phyloP scores from a whole-genome alignment of 2,329 filamentous ascomycete species.

The Fonsecaea monophora region DNA sequence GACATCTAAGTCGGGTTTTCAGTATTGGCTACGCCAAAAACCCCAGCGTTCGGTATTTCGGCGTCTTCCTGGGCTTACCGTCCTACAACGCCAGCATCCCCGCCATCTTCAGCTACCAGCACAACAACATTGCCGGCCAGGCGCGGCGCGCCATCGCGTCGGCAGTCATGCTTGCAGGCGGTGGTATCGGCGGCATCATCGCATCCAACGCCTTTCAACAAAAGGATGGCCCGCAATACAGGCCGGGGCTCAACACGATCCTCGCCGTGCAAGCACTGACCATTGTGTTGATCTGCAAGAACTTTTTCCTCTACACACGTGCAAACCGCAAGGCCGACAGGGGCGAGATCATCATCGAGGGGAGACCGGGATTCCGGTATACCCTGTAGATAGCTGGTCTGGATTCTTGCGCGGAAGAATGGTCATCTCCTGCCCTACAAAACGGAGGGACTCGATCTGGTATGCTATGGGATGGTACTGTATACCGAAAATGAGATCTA shows the following conservation, averaged over 20 bases:
- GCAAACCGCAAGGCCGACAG: slow-evolving; percentile 58
- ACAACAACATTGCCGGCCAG: slow-evolving; percentile 13
- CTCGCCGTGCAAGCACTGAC: slow-evolving; percentile 59
- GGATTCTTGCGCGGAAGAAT: too few relatives aligned
- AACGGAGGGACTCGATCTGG: too few relatives aligned
- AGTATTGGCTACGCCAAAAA: slow-evolving; percentile 14
- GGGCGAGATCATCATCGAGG: slow-evolving; percentile 60
- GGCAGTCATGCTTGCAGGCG: not conserved
- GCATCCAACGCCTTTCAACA: slow-evolving; percentile 6
- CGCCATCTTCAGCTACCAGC: slow-evolving; percentile 2
- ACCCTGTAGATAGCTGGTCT: slow-evolving; percentile 29
- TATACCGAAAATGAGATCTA: too few relatives aligned
- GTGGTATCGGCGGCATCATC: slow-evolving; percentile 5
- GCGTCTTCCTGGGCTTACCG: not conserved
- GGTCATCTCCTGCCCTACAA: too few relatives aligned
- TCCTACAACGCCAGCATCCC: slow-evolving; percentile 4
- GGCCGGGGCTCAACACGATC: slow-evolving; percentile 2
- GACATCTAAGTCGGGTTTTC: too few relatives aligned
- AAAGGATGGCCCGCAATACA: slow-evolving; percentile 12
- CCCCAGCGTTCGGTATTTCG: not conserved
- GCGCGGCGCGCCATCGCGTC: not conserved
- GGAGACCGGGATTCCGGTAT: slow-evolving; percentile 48
- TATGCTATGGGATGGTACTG: too few relatives aligned
- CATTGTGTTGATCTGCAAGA: slow-evolving; percentile 59
- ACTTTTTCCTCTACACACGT: slow-evolving; percentile 61